Percentiles rank a stretch among this genome's conserved stretches.
Conservation (phyloP, 2,329 filamentous ascomycete species). For the Cladosporium halotolerans region DNA sequence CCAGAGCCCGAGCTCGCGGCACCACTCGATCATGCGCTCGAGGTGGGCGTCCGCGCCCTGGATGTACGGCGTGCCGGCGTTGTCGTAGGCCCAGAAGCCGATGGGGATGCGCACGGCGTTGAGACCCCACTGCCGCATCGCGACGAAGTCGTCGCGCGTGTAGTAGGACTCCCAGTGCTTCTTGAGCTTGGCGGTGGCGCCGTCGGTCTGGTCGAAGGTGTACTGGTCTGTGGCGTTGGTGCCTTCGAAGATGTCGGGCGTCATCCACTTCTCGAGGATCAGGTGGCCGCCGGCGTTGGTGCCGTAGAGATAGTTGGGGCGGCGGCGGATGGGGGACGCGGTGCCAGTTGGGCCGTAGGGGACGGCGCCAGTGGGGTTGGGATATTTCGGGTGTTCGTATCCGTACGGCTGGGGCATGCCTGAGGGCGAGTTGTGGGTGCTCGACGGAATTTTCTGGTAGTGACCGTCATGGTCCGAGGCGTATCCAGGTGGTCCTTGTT, state of each 20-base stretch:
- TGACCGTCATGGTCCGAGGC: neutral
- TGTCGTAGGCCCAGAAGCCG: constrained; percentile 48
- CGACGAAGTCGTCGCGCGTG: constrained; percentile 37
- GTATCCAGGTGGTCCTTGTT: neutral
- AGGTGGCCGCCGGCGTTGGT: constrained; percentile 35
- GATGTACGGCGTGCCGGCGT: constrained; percentile 39
- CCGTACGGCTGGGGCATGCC: neutral
- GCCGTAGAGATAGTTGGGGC: constrained; percentile 21
- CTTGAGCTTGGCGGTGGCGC: constrained; percentile 27
- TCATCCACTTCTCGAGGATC: constrained; percentile 34
- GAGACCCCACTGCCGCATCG: constrained; percentile 33
- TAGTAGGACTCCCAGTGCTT: constrained; percentile 34
- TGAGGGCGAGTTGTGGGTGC: neutral
- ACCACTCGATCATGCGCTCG: constrained; percentile 45
- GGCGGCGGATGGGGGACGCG: neutral
- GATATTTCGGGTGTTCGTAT: neutral
- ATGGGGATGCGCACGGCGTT: constrained; percentile 46
- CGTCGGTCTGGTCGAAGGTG: constrained; percentile 31
- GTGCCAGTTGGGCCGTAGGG: neutral
- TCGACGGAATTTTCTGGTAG: neutral
- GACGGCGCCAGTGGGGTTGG: neutral
- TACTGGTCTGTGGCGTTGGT: constrained; percentile 33
- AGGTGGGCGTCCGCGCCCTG: constrained; percentile 44
- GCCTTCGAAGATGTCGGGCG: constrained; percentile 29
- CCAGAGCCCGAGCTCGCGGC: constrained; percentile 38